Evolutionary conservation across 2,329 filamentous ascomycete genomes (phyloP), one percentile per base, ranked within the genome.

Genomic region (Salinomyces thailandicus): DNA sequence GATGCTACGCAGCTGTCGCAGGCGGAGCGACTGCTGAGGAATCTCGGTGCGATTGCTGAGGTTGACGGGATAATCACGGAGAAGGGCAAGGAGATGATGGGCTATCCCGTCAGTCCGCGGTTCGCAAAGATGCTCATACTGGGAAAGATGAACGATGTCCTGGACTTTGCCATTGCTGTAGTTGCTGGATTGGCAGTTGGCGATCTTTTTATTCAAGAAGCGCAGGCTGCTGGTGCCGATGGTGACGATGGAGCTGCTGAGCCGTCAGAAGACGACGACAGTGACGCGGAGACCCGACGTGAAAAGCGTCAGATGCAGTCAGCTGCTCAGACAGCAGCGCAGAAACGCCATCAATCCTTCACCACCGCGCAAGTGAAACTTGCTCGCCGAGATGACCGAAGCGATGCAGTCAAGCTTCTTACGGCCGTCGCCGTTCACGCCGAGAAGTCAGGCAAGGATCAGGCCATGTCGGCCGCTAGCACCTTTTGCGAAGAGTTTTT

Each of bases 61-160:
- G 69, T 72, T 7, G 41, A 31, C 15, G 85, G 85, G 0, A 75
- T 81, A 49, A 79, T 95, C 13, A 94, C 89, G 0, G 72, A 76
- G 26, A 69, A 85, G 17, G 91, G 91, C 13, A 75, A 75, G 22
- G 81, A 85, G 35, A 81, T 98, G 64, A 85, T 86, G 4, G 71
- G 84, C 16, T 96, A 95, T 57, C 91, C 91, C 3, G 69, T 98
- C 11, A 85, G 85, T 18, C 93, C 91, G 13, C 77, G 91, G 1
- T 94, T 93, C 54, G 79, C 87, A 5, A 84, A 89, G 37, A 96
- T 96, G 61, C 66, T 98, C n/a, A 69, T 93, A 6, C 79, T 94
- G 32, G 89, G 87, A 0, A 78, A 93, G 53, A 71, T 83, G 17
- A 81, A 93, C 54, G 76, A 79, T 41, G 87, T 91, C 44, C 70